A percentile compares a stretch with the other conserved stretches of the same genome.
Conservation (phyloP, 768 basidiomycete species). For the Lentinula guzmanii region DNA sequence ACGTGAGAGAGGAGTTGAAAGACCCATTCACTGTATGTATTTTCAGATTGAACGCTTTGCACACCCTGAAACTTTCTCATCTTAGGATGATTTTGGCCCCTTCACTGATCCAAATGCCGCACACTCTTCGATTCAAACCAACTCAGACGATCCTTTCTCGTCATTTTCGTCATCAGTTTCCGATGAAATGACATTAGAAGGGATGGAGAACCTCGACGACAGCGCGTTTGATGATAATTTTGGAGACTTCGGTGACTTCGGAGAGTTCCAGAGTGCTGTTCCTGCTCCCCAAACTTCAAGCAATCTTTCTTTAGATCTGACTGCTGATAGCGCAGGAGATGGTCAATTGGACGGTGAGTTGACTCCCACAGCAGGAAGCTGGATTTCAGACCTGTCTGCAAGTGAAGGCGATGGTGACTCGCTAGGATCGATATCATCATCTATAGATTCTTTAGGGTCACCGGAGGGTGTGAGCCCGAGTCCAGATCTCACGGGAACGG, state of each 20-base stretch:
- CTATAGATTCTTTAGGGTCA: conserved; percentile 2
- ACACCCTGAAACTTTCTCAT: background rate
- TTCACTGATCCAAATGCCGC: conserved; percentile 61
- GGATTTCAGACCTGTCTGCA: conserved; percentile 28
- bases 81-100: conserved; percentile 69
- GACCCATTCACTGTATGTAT: conserved; percentile 4
- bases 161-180: conserved; percentile 49
- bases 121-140: conserved; percentile 11
- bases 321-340: conserved; percentile 13
- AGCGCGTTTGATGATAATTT: conserved; percentile 47
- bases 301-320: conserved; percentile 12
- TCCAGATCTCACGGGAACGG: background rate
- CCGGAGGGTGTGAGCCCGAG: background rate
- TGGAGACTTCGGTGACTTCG: conserved; percentile 51
- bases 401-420: conserved; percentile 2
- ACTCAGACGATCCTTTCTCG: conserved; percentile 47
- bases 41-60: background rate
- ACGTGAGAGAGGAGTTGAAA: background rate
- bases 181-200: conserved; percentile 34
- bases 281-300: conserved; percentile 16
- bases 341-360: conserved; percentile 31
- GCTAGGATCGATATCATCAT: conserved; percentile 1
- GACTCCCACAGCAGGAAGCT: conserved; percentile 64
- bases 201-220: conserved; percentile 54
- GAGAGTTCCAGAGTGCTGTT: conserved; percentile 64